A percentile compares a stretch with the other conserved stretches of the same genome.
phyloP scores from a whole-genome alignment of 108 stramenopile genomes.

The Fistulifera pelliculosa region DNA sequence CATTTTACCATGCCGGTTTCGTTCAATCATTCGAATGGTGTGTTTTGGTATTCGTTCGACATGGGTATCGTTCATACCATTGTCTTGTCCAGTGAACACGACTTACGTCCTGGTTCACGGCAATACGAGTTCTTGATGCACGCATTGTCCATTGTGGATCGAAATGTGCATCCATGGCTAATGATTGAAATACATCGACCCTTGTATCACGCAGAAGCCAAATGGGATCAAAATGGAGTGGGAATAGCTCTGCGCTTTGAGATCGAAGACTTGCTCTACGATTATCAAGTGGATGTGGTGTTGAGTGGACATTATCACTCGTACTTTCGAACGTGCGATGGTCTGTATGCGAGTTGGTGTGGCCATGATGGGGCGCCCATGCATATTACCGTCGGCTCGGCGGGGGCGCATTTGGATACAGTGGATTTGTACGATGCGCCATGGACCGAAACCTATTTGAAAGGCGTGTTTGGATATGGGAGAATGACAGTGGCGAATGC shows the following conservation, averaged over 20 bases:
- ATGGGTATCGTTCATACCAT: constrained; percentile 53
- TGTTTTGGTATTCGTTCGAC: constrained; percentile 72
- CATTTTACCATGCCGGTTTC: constrained; percentile 63
- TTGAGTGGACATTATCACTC: constrained; percentile 73
- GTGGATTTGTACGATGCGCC: constrained; percentile 13
- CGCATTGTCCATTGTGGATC: constrained; percentile 44
- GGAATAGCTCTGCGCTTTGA: constrained; percentile 41
- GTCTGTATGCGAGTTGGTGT: constrained; percentile 40
- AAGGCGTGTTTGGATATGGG: constrained; percentile 35
- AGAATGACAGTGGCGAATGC: constrained; percentile 39
- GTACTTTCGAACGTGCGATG: constrained; percentile 61
- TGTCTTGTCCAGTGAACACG: constrained; percentile 60
- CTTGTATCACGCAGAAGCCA: constrained; percentile 43
- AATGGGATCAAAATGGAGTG: constrained; percentile 35
- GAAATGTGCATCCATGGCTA: constrained; percentile 71
- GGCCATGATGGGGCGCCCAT: constrained; percentile 37
- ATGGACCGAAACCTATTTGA: constrained; percentile 32
- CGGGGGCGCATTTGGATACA: constrained; percentile 23
- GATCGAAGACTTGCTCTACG: constrained; percentile 59
- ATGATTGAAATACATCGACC: constrained; percentile 75
- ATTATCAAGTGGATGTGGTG: constrained; percentile 59
- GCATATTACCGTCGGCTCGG: constrained; percentile 57
- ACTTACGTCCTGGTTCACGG: constrained; percentile 43
- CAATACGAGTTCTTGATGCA: constrained; percentile 58
- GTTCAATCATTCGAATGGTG: constrained; percentile 42